phyloP scores from a whole-genome alignment of 192 early-diverging fungal genomes.

The Podila minutissima region DNA sequence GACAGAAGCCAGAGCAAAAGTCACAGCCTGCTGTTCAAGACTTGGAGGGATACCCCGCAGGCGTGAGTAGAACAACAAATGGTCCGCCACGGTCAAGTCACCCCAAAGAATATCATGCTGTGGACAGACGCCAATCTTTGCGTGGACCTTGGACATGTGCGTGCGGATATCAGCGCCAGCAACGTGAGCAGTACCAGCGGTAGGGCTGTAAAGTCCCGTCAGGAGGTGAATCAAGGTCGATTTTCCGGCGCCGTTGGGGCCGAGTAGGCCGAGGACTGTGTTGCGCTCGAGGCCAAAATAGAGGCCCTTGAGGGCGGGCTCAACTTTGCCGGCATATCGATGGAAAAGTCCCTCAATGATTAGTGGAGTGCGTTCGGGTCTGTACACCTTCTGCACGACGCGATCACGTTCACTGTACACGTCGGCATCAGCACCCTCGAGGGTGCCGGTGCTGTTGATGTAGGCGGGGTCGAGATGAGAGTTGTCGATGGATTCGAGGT shows the following conservation, averaged over 20 bases:
- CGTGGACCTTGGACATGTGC: conserved; percentile 33
- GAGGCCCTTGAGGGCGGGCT: conserved; percentile 37
- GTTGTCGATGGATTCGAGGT: conserved; percentile 6
- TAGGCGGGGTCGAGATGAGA: not conserved
- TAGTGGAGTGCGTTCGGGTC: conserved; percentile 26
- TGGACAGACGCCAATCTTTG: conserved; percentile 63
- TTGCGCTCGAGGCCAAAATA: conserved; percentile 66
- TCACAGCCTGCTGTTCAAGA: conserved; percentile 21
- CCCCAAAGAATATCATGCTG: conserved; percentile 64
- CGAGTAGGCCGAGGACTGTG: conserved; percentile 70
- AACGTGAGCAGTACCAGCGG: conserved; percentile 38
- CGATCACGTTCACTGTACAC: conserved; percentile 27
- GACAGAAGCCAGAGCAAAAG: conserved; percentile 34
- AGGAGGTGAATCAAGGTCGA: conserved; percentile 60
- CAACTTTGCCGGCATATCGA: conserved; percentile 39
- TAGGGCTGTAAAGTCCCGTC: conserved; percentile 33
- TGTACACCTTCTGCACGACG: conserved; percentile 22
- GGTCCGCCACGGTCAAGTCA: conserved; percentile 58
- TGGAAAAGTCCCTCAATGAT: conserved; percentile 41
- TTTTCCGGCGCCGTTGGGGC: conserved; percentile 80
- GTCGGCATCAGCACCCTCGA: conserved; percentile 35
- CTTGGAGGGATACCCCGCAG: conserved; percentile 55
- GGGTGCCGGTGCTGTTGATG: not conserved
- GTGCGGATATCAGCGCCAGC: conserved; percentile 48
- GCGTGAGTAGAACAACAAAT: conserved; percentile 57